phyloP scores from a whole-genome alignment of 495 filamentous ascomycete species.

The Trichoderma virens region DNA sequence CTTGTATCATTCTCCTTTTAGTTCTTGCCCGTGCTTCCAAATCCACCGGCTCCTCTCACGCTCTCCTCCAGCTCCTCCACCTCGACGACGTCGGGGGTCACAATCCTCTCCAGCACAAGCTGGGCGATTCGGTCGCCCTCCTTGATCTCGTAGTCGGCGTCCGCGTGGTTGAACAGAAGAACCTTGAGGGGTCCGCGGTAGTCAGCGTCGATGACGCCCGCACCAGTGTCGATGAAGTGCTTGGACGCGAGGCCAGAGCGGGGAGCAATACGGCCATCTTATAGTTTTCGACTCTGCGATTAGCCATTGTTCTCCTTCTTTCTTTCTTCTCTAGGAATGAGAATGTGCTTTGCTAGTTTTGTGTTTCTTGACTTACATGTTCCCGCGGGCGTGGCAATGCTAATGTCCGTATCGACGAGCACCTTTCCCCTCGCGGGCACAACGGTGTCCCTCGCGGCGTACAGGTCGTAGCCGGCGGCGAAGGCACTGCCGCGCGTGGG shows the following conservation, averaged over 20 bases:
- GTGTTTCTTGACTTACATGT: conserved; percentile 80
- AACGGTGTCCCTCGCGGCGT: conserved; percentile 58
- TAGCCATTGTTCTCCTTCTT: background rate
- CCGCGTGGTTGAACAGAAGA: conserved; percentile 84
- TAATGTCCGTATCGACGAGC: conserved; percentile 82
- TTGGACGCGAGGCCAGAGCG: conserved; percentile 87
- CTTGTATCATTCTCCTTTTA: conserved; percentile 17
- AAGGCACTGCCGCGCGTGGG: conserved; percentile 85
- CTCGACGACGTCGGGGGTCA: conserved; percentile 80
- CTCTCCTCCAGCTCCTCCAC: conserved; percentile 86
- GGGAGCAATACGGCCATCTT: conserved; percentile 90
- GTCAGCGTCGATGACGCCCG: conserved; percentile 95
- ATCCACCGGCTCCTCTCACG: conserved; percentile 82
- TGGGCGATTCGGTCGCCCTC: conserved; percentile 88
- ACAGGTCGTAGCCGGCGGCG: conserved; percentile 90
- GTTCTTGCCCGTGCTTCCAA: conserved; percentile 77
- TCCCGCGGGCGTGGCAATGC: conserved; percentile 76
- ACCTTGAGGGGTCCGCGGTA: conserved; percentile 93
- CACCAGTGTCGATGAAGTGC: conserved; percentile 89
- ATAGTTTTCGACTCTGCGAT: conserved; percentile 12
- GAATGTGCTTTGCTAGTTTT: no score
- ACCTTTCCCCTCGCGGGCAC: conserved; percentile 78
- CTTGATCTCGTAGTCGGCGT: conserved; percentile 72
- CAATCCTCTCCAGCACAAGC: conserved; percentile 87
- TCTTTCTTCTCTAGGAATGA: background rate